phyloP scores from a whole-genome alignment of 2,329 filamentous ascomycete species.

The Emydomyces testavorans region DNA sequence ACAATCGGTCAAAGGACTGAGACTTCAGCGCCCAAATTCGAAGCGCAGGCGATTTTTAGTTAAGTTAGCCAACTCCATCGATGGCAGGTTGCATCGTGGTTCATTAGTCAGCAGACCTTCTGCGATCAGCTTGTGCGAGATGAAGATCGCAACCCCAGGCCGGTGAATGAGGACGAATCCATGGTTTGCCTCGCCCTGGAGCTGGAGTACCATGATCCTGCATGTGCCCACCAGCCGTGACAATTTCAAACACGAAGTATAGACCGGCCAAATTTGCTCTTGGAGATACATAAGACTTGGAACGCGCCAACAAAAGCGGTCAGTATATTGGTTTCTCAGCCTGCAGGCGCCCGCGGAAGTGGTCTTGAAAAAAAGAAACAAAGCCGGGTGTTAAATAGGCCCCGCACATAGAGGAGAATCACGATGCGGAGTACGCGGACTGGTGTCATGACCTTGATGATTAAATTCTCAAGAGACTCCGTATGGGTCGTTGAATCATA shows the following conservation, averaged over 20 bases:
- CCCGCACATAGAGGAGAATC: not conserved
- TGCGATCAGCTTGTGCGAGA: too few relatives aligned
- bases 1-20: too few relatives aligned
- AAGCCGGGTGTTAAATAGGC: not conserved
- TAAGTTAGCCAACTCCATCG: too few relatives aligned
- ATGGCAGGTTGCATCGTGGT: not conserved
- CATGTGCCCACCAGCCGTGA: conserved; percentile 1
- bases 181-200: not conserved
- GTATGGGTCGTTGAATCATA: not conserved
- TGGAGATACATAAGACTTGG: not conserved
- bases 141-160: too few relatives aligned
- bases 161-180: not conserved
- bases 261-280: not conserved
- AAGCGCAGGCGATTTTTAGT: not conserved
- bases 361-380: not conserved
- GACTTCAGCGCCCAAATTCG: too few relatives aligned
- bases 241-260: not conserved
- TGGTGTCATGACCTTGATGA: not conserved
- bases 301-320: not conserved
- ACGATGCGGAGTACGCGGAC: not conserved
- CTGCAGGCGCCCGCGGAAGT: conserved; percentile 1
- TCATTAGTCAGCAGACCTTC: too few relatives aligned
- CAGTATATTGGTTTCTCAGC: conserved; percentile 8
- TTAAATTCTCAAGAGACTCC: not conserved
- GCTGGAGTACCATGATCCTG: not conserved